Evolutionary conservation across 2,329 filamentous ascomycete genomes (phyloP), one percentile per base, ranked within the genome.

Genomic region (Cercospora sp.): DNA sequence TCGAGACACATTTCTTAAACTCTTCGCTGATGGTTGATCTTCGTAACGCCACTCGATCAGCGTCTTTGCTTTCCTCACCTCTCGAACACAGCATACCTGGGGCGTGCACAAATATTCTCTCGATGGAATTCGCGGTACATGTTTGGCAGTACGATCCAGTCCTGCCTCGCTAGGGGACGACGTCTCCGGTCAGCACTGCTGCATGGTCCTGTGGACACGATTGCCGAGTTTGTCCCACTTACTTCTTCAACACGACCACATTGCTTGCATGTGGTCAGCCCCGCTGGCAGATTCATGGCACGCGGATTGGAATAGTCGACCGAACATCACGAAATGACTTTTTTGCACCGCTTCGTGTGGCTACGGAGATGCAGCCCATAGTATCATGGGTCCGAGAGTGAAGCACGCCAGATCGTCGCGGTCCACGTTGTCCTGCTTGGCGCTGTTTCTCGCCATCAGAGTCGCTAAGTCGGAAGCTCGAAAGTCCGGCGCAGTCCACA

Each of bases 161-260:
- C 18, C 42, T 20, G 13, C 39, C 23, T 45, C 36, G 59, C 59
- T 61, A 48, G 26, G 26, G 18, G 39, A 28, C 12, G 59, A n/a
- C 36, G 36, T 42, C 36, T 42, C 36, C 36, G 16, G 36, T 42
- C 36, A 42, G 36, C 36, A 42, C 36, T 42, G 36, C 36, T n/a
- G 36, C 36, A 42, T n/a, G 36, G 36, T n/a, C 36, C n/a, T 42
- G 36, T n/a, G 36, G 6, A n/a, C 36, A 42, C 36, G 36, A 42
- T n/a, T 42, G 36, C 36, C 36, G 36, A 42, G 16, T 42, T n/a
- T 42, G 36, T 42, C 36, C 36, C 36, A 51, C 60, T 63, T 16
- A 63, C 60, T 33, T 61, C 59, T 45, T 63, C 39, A 18, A 63
- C 39, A 20, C 60, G 60, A 28, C 60, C 60, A 28, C 60, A 63